phyloP scores from a whole-genome alignment of 345 rosid genomes.

The Moricandia moricandioides region DNA sequence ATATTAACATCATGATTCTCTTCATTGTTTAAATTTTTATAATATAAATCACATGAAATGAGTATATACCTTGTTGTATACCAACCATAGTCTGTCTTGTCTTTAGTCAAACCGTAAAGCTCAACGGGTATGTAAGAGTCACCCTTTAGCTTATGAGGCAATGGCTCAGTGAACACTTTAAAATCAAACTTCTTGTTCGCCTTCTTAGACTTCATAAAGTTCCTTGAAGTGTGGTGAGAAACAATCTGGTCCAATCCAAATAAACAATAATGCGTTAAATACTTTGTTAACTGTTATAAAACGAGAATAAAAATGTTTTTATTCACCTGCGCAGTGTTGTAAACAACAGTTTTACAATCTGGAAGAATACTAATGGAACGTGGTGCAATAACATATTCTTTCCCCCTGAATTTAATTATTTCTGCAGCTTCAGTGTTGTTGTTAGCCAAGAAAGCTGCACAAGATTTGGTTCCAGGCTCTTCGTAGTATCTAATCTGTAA shows the following conservation, averaged over 20 bases:
- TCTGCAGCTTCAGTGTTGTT: constrained; percentile 47
- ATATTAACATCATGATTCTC: not conserved
- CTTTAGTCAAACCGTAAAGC: constrained; percentile 61
- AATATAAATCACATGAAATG: not conserved
- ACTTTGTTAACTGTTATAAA: not conserved
- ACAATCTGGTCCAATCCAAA: constrained; percentile 45
- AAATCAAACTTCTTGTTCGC: constrained; percentile 59
- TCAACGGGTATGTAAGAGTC: constrained; percentile 43
- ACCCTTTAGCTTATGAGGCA: constrained; percentile 39
- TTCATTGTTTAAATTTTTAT: not conserved
- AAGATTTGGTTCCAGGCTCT: constrained; percentile 46
- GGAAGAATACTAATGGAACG: constrained; percentile 86
- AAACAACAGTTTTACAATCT: constrained; percentile 80
- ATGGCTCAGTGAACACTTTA: constrained; percentile 47
- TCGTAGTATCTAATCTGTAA: constrained; percentile 60
- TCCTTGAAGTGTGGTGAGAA: constrained; percentile 74
- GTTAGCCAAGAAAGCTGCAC: constrained; percentile 88
- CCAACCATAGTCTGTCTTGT: constrained; percentile 78
- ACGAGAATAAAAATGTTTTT: not conserved
- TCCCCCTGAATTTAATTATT: constrained; percentile 51
- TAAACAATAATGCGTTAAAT: not conserved
- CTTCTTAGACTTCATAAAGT: constrained; percentile 41
- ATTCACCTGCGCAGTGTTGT: constrained; percentile 45
- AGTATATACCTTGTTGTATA: constrained; percentile 56
- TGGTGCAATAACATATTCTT: constrained; percentile 47